Evolutionary conservation across 768 basidiomycete species (phyloP), one percentile per base, ranked within the genome.

Genomic region (Tylopilus vinaceipallidus): DNA sequence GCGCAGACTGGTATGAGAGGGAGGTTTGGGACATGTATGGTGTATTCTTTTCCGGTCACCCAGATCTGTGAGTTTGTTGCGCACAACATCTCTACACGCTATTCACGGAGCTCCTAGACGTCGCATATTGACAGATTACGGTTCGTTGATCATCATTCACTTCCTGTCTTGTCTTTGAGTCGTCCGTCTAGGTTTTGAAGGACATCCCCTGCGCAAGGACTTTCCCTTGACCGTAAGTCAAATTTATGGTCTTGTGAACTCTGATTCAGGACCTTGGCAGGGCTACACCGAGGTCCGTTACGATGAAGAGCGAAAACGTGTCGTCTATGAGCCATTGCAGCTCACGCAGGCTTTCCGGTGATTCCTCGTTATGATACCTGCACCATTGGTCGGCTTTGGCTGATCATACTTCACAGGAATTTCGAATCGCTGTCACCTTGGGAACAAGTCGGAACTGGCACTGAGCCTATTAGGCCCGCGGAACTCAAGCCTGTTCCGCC

Each of bases 271-370:
- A 24, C 52, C 38, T 45, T 47, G 42, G 17, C 60, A 97, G 94
- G 97, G 97, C n/a, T 99, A 98, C 71, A 93, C 92, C 9, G 97
- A 99, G 71, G 80, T 98, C 34, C 88, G 97, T 35, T 99, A 98
- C 63, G 95, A 98, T 60, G 97, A 98, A 72, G 94, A 95, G 73
- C 83, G 88, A 61, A 98, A 98, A 72, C 89, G 95, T 33, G 92
- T 98, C 47, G 92, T 97, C 30, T 97, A 98, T 62, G 97, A 99
- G 68, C 97, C 97, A 30, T 77, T 99, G 40, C 97, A 99, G 67
- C 79, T 99, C 50, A 94, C 95, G 2, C 97, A 99, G 66, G 95
- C 97, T 37, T 99, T 95, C 86, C 84, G 93, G 93, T 94, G 59
- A 53, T 76, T 39, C 39, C 23, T 42, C 24, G 11, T 47, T 19